Percentiles rank a stretch among this genome's conserved stretches.
Conservation (phyloP, 1,284 basidiomycete species). For the Agroathelia rolfsii region DNA sequence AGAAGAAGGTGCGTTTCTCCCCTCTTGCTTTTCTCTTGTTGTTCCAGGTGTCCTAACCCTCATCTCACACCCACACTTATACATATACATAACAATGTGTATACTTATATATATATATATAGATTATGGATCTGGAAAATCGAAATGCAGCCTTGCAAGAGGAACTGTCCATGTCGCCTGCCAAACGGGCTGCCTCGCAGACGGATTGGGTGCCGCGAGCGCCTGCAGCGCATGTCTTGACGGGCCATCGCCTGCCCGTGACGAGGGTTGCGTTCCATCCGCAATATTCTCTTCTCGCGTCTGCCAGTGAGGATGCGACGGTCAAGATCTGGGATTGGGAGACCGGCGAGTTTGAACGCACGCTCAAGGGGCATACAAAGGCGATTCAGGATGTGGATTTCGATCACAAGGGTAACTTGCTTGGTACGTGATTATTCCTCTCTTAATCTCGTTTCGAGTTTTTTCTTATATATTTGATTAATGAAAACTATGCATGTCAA, state of each 20-base stretch:
- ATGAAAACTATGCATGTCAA: no score
- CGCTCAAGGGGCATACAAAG: conserved; percentile 72
- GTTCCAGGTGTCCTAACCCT: not conserved
- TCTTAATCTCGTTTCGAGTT: conserved; percentile 3
- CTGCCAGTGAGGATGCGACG: conserved; percentile 62
- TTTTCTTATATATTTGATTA: conserved; percentile 1
- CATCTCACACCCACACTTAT: conserved; percentile 2
- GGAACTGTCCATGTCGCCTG: conserved; percentile 37
- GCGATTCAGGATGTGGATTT: conserved; percentile 66
- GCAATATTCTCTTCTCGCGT: conserved; percentile 54
- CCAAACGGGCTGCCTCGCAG: conserved; percentile 25
- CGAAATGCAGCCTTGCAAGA: conserved; percentile 57
- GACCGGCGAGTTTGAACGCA: conserved; percentile 69
- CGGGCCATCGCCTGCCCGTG: conserved; percentile 55
- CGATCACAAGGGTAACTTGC: conserved; percentile 54
- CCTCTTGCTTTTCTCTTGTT: not conserved
- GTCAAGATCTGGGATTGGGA: conserved; percentile 83
- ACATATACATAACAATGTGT: conserved; percentile 3
- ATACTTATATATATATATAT: conserved; percentile 5
- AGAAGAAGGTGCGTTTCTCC: conserved; percentile 58
- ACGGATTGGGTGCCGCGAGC: conserved; percentile 62
- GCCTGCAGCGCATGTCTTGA: conserved; percentile 51
- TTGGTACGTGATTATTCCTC: conserved; percentile 38
- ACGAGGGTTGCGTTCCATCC: conserved; percentile 68
- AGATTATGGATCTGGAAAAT: conserved; percentile 71